Evolutionary conservation across 1,284 basidiomycete species (phyloP), one percentile per base, ranked within the genome.

Genomic region (Rhodotorula sp.): DNA sequence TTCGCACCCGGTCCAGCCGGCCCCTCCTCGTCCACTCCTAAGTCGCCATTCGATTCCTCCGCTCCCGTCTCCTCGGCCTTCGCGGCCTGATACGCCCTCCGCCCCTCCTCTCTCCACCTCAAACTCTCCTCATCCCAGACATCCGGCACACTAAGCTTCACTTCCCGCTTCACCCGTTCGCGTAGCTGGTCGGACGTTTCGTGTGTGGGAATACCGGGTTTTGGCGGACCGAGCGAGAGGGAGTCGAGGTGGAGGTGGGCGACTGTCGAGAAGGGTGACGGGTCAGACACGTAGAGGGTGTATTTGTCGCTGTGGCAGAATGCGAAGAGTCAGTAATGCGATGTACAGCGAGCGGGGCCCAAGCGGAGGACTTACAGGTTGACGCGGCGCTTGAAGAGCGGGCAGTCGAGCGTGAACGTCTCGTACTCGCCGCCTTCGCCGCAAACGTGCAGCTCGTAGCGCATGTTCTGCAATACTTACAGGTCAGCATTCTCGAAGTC

Each of bases 381-480:
- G 53, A 99, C 89, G 19, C 86, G 84, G 58, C 85, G 84, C 74
- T 90, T 91, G 85, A 96, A 99, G 29, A 97, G 78, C 0, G 94
- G 92, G 70, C 89, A 91, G 76, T 98, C 92, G 29, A 95, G 82
- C 1, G 95, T 96, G 66, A 98, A 82, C 0, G 91, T 92, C 80
- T 99, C 96, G 79, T 98, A 99, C 82, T 99, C 96, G 2, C 96
- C 96, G 4, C 96, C 96, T 82, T 99, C 96, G 7, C 96, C 96
- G 72, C 94, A 97, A 1, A 96, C 86, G 80, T 99, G 96, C 0
- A 91, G 89, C 0, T 94, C 94, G 77, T 95, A 99, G 54, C 87
- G 81, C 7, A 82, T 77, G 79, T 94, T 90, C 90, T 94, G 74
- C 6, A 17, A 27, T 13, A 13, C 20, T 34, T 29, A 24, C 68